Percentiles rank a stretch among this genome's conserved stretches.
Conservation (phyloP, 352 stramenopile species). For the Phytophthora agathidicida region DNA sequence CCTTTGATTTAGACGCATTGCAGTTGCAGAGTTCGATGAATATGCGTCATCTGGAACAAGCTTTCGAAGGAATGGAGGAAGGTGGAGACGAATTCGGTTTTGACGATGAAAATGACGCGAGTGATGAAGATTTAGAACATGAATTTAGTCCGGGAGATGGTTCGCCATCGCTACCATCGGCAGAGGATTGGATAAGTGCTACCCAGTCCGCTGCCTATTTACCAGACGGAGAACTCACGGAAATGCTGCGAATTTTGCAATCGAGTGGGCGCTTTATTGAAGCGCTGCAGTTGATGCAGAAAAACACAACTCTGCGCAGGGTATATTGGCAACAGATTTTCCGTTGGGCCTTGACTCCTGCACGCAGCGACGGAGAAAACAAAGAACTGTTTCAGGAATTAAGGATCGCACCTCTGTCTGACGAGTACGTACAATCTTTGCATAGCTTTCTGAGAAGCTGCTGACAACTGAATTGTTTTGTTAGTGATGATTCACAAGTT, state of each 20-base stretch:
- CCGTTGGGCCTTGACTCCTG: conserved; percentile 51
- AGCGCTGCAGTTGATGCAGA: conserved; percentile 74
- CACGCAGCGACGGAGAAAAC: conserved; percentile 11
- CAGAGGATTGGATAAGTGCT: conserved; percentile 22
- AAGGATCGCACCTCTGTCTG: conserved; percentile 38
- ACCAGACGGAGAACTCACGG: conserved; percentile 48
- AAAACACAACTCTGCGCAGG: conserved; percentile 48
- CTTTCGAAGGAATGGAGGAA: conserved; percentile 41
- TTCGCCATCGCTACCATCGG: conserved; percentile 5
- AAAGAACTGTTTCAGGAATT: conserved; percentile 19
- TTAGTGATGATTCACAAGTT: conserved; percentile 70
- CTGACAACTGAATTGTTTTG: background rate
- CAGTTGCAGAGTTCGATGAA: conserved; percentile 60
- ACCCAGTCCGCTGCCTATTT: conserved; percentile 39
- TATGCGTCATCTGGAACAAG: conserved; percentile 46
- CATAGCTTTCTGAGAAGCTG: background rate
- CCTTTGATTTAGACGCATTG: conserved; percentile 59
- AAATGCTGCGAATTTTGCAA: conserved; percentile 73
- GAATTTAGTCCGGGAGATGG: conserved; percentile 17
- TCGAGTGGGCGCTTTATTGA: conserved; percentile 69
- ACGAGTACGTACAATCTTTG: conserved; percentile 53
- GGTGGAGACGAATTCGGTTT: conserved; percentile 14
- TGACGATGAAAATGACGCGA: conserved; percentile 7
- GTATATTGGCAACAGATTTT: conserved; percentile 79
- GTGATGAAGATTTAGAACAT: conserved; percentile 23